Evolutionary conservation across 768 basidiomycete species (phyloP), one percentile per base, ranked within the genome.

Genomic region (Hydnum rufescens): DNA sequence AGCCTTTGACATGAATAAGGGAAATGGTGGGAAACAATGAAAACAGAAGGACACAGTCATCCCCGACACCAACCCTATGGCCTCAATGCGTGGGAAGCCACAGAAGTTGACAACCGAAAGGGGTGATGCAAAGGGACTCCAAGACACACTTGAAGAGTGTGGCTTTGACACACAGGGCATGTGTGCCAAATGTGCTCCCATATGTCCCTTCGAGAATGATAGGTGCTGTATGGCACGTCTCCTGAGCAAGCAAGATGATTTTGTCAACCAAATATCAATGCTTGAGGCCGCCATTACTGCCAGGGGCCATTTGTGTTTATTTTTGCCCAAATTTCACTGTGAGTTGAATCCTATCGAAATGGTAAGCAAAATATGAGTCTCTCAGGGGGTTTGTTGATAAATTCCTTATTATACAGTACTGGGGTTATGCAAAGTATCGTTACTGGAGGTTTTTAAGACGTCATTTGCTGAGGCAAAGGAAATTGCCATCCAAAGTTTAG

Each of bases 1-100:
- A 52, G 69, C 67, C 2, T 68, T 64, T 28, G 61, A 69, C 36
- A 70, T 70, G 68, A 71, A 71, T 52, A 67, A 67, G 54, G 60
- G 59, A 0, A 57, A 68, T 58, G 66, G 70, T 8, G 66, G 70
- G 29, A 65, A 66, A 43, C 69, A 70, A 56, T 56, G 60, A 0
- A 51, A 44, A 2, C 67, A 67, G 51, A 46, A 56, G 0, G 53
- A 71, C 67, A 0, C 54, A 68, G 16, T 71, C 32, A n/a, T 43
- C 72, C 59, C 69, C 69, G 6, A 53, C 16, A 55, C 62, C 4
- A 69, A 71, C 51, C 68, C 69, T 3, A 26, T 8, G 8, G 44
- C 26, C 25, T 13, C 8, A 16, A 13, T 13, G 13, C 1, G 1
- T 47, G 44, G 44, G 26, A 16, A 13, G 8, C 13, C 25, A 13